These are phyloP conservation scores for Fusarium mundagurra DNA, from an alignment of 2,329 filamentous ascomycete genomes.

Conservation along the genomic window DNA sequence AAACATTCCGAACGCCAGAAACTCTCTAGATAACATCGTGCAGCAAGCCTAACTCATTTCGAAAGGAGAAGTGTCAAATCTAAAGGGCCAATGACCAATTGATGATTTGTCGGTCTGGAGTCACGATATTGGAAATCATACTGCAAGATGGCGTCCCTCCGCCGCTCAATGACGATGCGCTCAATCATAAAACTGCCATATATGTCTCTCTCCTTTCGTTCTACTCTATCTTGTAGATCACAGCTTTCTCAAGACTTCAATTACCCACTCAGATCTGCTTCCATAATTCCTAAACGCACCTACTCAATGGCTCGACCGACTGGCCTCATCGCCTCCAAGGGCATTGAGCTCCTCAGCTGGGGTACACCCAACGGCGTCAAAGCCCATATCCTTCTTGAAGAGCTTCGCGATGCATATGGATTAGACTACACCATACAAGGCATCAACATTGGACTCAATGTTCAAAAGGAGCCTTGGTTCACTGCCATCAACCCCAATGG, in stretches of 20 bases:
- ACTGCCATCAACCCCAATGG: conserved; percentile 71
- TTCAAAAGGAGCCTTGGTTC: conserved; percentile 75
- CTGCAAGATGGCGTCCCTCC: not conserved
- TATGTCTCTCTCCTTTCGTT: not conserved
- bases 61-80: not conserved
- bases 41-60: not conserved
- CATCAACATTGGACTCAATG: conserved; percentile 69
- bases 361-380: conserved; percentile 66
- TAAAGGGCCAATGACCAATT: not conserved
- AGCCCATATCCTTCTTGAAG: conserved; percentile 69
- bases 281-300: not conserved
- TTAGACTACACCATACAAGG: conserved; percentile 66
- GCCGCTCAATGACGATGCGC: not conserved
- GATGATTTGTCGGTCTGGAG: not conserved
- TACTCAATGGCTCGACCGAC: conserved; percentile 50
- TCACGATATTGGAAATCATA: not conserved
- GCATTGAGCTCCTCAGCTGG: conserved; percentile 72
- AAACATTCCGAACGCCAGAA: not conserved
- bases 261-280: not conserved
- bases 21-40: not conserved
- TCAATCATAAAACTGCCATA: not conserved
- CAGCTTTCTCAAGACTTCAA: not conserved
- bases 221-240: not conserved
- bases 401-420: conserved; percentile 72
- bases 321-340: conserved; percentile 68